Conservation (phyloP, 73 alveolate genomes). For the Effrenium voratum region DNA sequence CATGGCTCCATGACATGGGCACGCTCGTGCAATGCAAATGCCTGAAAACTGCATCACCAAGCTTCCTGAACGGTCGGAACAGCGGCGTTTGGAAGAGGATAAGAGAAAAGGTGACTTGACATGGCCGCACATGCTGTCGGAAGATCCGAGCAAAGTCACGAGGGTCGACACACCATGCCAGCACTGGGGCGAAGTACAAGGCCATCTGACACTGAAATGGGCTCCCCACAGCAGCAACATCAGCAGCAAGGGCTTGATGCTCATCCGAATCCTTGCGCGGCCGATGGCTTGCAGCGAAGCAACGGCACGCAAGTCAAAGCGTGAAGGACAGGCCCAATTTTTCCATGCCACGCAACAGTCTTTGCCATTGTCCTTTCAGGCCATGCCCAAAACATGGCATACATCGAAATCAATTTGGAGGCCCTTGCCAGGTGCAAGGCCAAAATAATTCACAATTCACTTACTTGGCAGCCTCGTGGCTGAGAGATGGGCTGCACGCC, state of each 20-base stretch:
- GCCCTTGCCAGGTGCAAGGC: too few species aligned
- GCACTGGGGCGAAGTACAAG: background rate
- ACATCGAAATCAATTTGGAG: too few species aligned
- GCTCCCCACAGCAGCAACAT: conserved; percentile 29
- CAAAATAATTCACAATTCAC: too few species aligned
- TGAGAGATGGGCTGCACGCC: too few species aligned
- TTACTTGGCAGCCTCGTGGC: too few species aligned
- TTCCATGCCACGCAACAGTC: too few species aligned
- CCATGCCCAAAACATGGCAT: too few species aligned
- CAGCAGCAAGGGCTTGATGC: conserved; percentile 45
- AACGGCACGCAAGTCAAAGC: too few species aligned
- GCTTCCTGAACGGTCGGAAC: background rate
- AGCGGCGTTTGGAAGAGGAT: background rate
- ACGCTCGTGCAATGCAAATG: background rate
- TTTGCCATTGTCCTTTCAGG: too few species aligned
- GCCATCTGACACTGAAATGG: background rate
- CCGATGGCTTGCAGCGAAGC: too few species aligned
- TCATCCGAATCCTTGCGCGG: conserved; percentile 63
- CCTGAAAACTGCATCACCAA: background rate
- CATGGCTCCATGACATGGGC: background rate
- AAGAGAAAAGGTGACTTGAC: background rate
- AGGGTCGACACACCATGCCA: background rate
- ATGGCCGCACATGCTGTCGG: background rate
- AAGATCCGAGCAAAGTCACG: background rate
- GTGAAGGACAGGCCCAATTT: too few species aligned